A percentile compares a stretch with the other conserved stretches of the same genome.
These are phyloP conservation scores for Metarhizium album DNA, from an alignment of 2,329 filamentous ascomycete species.

Conservation along the genomic window DNA sequence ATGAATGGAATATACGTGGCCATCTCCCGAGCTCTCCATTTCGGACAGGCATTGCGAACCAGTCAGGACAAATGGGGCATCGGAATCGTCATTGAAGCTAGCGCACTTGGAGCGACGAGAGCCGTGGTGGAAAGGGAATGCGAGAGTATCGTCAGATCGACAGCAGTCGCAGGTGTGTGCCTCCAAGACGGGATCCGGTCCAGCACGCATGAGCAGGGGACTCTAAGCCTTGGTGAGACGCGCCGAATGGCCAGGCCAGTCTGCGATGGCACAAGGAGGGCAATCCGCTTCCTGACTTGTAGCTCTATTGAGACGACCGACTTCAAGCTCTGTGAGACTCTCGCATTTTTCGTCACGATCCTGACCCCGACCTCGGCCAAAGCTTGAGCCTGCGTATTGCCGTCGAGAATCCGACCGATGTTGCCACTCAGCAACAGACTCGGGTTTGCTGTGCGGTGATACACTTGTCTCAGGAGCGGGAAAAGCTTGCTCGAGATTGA, in stretches of 20 bases:
- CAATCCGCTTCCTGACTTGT: background rate
- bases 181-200: background rate
- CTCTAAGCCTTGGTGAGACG: constrained; percentile 4
- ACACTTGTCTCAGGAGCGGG: constrained; percentile 13
- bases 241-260: background rate
- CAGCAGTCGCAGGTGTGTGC: background rate
- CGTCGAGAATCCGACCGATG: constrained; percentile 23
- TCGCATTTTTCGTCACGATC: constrained; percentile 10
- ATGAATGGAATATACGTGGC: background rate
- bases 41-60: background rate
- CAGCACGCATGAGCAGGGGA: background rate
- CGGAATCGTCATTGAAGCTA: background rate
- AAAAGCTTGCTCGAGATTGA: constrained; percentile 22
- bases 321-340: background rate
- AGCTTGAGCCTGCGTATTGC: constrained; percentile 3
- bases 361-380: constrained; percentile 36
- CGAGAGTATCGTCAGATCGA: background rate
- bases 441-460: background rate
- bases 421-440: constrained; percentile 10
- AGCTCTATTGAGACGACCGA: background rate
- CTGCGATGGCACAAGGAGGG: background rate
- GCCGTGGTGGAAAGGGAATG: background rate
- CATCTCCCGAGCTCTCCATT: background rate
- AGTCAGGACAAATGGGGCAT: background rate
- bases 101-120: background rate